Base-by-base conservation (phyloP, 441 rosid species). In the Brassica hybrid region DNA sequence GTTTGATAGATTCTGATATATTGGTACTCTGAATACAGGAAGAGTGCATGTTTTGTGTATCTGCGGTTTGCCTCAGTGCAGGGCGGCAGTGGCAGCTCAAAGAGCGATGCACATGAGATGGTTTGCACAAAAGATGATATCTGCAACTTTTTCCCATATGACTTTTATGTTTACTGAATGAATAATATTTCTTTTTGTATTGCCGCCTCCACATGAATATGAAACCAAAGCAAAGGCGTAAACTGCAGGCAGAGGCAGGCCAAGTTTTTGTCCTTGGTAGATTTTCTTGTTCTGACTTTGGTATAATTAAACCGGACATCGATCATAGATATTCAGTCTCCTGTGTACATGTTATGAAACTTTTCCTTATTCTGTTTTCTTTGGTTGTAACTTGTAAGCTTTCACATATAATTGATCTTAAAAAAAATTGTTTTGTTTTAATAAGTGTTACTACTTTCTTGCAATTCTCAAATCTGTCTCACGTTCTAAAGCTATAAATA, bases 101-200 rank as follows among this genome's bases (percentile, higher is more conserved):
- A 90, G 77, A 38, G 89, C 93, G 11, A 90, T 94, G 98, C 98
- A 94, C 79, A 75, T 77, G 91, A 90, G 98, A 80, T 94, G 98
- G 98, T 94, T 94, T 84, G 98, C 98, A 1, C 88, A 92, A 16
- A 78, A 92, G 83, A 84, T 89, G 79, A 90, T 94, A 76, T 85
- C 92, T 17, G 97, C 94, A 41, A 74, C 80, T 17, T 6, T 21
- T 4, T 16, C 14, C 67, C 23, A 11, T 60, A 6, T 59, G 34
- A 4, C 65, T 57, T 13, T 3, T 64, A n/a, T 10, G 60, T 25
- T 78, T 57, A 48, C 27, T 64, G 38, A 34, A 65, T 75, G 41
- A 57, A 1, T 72, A 48, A n/a, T 48, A 2, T 62, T 1, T 67
- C 21, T 16, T 52, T 23, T 17, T 45, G 54, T 48, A 8, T 64